phyloP scores from a whole-genome alignment of 108 stramenopile genomes.

The Hondaea fermentalgiana region DNA sequence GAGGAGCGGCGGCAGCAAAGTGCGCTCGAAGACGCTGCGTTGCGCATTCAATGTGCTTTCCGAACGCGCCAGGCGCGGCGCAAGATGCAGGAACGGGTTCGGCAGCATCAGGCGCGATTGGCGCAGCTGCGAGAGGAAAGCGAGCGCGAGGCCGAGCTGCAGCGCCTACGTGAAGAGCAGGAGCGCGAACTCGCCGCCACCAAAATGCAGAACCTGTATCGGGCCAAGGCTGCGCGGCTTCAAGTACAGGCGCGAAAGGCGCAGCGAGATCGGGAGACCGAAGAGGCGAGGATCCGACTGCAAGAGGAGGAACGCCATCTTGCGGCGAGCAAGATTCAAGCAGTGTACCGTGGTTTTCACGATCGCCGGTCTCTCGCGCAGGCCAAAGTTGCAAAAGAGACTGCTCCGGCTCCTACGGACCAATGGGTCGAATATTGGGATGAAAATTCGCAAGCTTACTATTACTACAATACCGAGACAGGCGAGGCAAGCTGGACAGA shows the following conservation, averaged over 20 bases:
- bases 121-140: not conserved
- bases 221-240: not conserved
- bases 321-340: not conserved
- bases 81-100: not conserved
- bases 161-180: not conserved
- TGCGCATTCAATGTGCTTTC: conserved; percentile 6
- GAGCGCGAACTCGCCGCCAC: not conserved
- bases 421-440: conserved; percentile 44
- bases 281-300: not conserved
- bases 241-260: not conserved
- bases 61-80: not conserved
- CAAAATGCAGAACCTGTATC: not conserved
- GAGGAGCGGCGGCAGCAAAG: not conserved
- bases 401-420: not conserved
- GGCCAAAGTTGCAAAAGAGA: not conserved
- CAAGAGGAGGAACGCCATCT: not conserved
- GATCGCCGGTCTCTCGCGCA: not conserved
- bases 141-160: not conserved
- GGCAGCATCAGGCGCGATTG: not conserved
- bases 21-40: not conserved
- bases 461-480: conserved; percentile 40
- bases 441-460: conserved; percentile 33
- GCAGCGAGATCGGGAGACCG: not conserved
- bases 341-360: not conserved
- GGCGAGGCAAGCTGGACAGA: conserved; percentile 40